Conservation (phyloP, 371 early-diverging fungal genomes). For the Lichtheimia corymbifera region DNA sequence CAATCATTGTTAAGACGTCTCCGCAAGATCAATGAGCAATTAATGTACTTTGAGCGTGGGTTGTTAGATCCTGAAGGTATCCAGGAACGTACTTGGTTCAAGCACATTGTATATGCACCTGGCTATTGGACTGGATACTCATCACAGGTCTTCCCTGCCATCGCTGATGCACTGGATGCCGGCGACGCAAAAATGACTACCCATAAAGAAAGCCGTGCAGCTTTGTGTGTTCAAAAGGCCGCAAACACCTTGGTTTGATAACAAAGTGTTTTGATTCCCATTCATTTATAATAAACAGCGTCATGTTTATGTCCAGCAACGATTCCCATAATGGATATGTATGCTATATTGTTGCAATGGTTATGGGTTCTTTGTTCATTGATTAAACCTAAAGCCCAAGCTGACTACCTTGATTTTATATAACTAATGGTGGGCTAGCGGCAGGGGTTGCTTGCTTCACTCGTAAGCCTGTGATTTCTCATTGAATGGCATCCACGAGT, state of each 20-base stretch:
- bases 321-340: too few relatives aligned
- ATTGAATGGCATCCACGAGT: too few relatives aligned
- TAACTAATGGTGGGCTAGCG: too few relatives aligned
- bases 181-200: slow-evolving; percentile 23
- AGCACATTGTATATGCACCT: slow-evolving; percentile 63
- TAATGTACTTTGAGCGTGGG: slow-evolving; percentile 52
- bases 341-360: too few relatives aligned
- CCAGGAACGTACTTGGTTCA: slow-evolving; percentile 61
- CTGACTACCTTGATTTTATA: too few relatives aligned
- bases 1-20: slow-evolving; percentile 18
- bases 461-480: too few relatives aligned
- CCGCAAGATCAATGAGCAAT: slow-evolving; percentile 39
- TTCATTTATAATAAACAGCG: too few relatives aligned
- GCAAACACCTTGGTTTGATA: background rate
- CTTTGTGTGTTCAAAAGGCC: slow-evolving; percentile 9
- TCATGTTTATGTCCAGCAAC: too few relatives aligned
- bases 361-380: too few relatives aligned
- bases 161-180: slow-evolving; percentile 50
- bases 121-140: slow-evolving; percentile 59
- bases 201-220: slow-evolving; percentile 34
- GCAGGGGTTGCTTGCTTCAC: too few relatives aligned
- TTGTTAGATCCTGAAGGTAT: slow-evolving; percentile 62
- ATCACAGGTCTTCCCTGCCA: slow-evolving; percentile 54
- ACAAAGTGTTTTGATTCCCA: too few relatives aligned
- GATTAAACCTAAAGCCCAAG: too few relatives aligned